Conservation (phyloP, 768 basidiomycete genomes). For the Tephrocybe sp. region DNA sequence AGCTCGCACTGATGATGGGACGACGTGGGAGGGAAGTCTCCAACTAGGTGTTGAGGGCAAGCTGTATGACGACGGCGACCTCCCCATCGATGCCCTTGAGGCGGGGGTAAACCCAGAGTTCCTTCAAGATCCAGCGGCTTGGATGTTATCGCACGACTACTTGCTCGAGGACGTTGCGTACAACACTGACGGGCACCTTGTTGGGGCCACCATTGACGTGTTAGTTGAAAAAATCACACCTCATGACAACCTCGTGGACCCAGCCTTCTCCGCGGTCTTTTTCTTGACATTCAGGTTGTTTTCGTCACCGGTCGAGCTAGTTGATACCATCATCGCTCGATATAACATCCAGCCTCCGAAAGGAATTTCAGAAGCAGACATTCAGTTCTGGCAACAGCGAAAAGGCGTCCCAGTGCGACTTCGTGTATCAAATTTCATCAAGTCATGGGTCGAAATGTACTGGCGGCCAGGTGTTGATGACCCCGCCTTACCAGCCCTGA, state of each 20-base stretch:
- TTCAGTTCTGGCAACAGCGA: slow-evolving; percentile 76
- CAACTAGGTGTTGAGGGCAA: slow-evolving; percentile 48
- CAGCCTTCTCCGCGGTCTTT: slow-evolving; percentile 84
- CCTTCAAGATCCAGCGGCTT: slow-evolving; percentile 43
- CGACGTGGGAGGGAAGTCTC: slow-evolving; percentile 56
- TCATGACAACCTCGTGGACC: slow-evolving; percentile 86
- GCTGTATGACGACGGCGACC: slow-evolving; percentile 45
- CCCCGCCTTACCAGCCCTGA: slow-evolving; percentile 53
- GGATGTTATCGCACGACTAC: slow-evolving; percentile 75
- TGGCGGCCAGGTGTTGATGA: slow-evolving; percentile 82
- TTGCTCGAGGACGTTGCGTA: slow-evolving; percentile 81
- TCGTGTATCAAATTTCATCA: slow-evolving; percentile 90
- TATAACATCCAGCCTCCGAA: slow-evolving; percentile 76
- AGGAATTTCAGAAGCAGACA: slow-evolving; percentile 54
- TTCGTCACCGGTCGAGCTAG: slow-evolving; percentile 71
- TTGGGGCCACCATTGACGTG: slow-evolving; percentile 85
- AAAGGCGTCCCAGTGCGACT: slow-evolving; percentile 90
- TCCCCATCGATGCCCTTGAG: slow-evolving; percentile 48
- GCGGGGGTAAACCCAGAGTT: slow-evolving; percentile 30
- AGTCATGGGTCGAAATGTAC: slow-evolving; percentile 88
- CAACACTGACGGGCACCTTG: slow-evolving; percentile 85
- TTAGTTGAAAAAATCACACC: slow-evolving; percentile 98
- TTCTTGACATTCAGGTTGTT: slow-evolving; percentile 96
- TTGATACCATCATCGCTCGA: slow-evolving; percentile 73
- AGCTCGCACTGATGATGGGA: slow-evolving; percentile 50